Evolutionary conservation across 495 filamentous ascomycete species (phyloP).

Genomic region (Neurospora sp.): DNA sequence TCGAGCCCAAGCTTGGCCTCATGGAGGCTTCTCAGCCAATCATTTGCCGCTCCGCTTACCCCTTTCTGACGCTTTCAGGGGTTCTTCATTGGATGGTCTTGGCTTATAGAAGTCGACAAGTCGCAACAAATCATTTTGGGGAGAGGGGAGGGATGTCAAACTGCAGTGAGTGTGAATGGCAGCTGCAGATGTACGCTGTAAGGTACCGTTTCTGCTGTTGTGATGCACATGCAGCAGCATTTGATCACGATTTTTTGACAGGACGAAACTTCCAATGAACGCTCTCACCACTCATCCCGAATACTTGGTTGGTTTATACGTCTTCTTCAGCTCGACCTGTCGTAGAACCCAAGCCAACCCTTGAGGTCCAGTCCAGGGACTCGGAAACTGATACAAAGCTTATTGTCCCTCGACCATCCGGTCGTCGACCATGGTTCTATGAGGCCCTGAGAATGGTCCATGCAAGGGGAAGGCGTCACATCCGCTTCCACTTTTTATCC

Average conservation of each 20-base stretch:
- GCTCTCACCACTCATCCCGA: not conserved
- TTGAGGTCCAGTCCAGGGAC: not conserved
- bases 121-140: not conserved
- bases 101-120: not conserved
- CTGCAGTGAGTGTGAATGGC: not conserved
- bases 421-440: not conserved
- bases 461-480: not conserved
- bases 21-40: not conserved
- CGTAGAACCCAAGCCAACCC: not conserved
- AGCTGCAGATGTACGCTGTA: not conserved
- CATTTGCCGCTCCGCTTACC: not conserved
- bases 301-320: not conserved
- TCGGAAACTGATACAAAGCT: not conserved
- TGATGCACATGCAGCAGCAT: not conserved
- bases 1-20: not conserved
- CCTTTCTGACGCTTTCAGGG: not conserved
- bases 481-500: no score
- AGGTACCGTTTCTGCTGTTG: not conserved
- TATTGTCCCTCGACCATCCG: not conserved
- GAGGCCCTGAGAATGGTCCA: not conserved
- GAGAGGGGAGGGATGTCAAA: not conserved
- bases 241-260: not conserved
- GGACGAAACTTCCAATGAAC: not conserved
- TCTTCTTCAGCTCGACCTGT: not conserved
- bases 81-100: not conserved